A percentile compares a stretch with the other conserved stretches of the same genome.
These are phyloP conservation scores for Penicillium paradoxum DNA, from an alignment of 495 filamentous ascomycete genomes.

Conservation along the genomic window DNA sequence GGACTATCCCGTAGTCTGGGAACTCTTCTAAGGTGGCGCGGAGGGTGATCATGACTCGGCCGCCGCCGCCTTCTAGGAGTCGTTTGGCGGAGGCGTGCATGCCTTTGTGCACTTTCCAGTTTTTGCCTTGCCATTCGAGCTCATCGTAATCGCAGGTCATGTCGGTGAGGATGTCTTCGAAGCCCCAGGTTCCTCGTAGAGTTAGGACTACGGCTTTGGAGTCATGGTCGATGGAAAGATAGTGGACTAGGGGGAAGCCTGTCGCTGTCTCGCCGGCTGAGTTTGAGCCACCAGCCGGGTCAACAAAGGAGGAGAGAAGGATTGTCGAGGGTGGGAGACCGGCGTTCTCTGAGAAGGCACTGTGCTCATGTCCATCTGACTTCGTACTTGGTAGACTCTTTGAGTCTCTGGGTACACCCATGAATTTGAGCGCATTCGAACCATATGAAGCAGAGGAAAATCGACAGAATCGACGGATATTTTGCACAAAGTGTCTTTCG, in stretches of 20 bases:
- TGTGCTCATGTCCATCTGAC: conserved; percentile 58
- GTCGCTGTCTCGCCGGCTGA: conserved; percentile 64
- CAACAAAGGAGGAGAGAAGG: conserved; percentile 69
- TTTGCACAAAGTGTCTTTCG: conserved; percentile 59
- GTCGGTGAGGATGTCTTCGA: conserved; percentile 76
- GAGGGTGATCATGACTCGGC: conserved; percentile 60
- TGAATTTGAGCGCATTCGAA: conserved; percentile 61
- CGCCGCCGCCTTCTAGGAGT: conserved; percentile 61
- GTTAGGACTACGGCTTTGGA: conserved; percentile 73
- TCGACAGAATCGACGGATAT: conserved; percentile 69
- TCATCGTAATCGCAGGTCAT: conserved; percentile 80
- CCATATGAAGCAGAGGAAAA: conserved; percentile 77
- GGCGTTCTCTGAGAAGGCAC: conserved; percentile 67
- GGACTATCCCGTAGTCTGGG: conserved; percentile 66
- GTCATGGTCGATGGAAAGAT: conserved; percentile 71
- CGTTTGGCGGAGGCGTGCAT: conserved; percentile 72
- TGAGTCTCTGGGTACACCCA: conserved; percentile 56
- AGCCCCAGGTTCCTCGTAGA: conserved; percentile 71
- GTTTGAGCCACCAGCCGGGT: conserved; percentile 70
- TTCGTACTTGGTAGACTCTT: conserved; percentile 34
- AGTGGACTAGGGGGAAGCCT: conserved; percentile 75
- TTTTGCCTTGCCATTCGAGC: conserved; percentile 58
- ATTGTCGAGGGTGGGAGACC: conserved; percentile 63
- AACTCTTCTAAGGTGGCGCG: conserved; percentile 67
- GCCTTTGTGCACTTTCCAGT: conserved; percentile 77